Evolutionary conservation across 495 filamentous ascomycete genomes (phyloP), one percentile per base, ranked within the genome.

Genomic region (Rhypophila decipiens): DNA sequence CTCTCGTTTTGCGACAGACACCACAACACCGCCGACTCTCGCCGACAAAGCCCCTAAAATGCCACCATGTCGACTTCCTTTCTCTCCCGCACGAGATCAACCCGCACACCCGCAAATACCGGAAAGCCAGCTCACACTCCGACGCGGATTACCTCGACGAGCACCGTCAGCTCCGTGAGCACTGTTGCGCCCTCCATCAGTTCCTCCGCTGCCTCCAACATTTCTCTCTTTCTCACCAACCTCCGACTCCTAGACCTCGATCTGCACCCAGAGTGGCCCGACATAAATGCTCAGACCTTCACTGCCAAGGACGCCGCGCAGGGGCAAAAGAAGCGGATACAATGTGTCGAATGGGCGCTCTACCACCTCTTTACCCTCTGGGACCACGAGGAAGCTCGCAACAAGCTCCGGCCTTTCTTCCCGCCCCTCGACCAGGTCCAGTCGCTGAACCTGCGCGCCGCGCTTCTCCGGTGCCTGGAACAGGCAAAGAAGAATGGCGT

Each of bases 361-460:
- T 95, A 85, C 59, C 80, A 85, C 23, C 73, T 96, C 27, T 93
- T 90, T 59, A 67, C 74, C 5, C 61, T 90, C n/a, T 95, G 85
- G 85, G 87, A 93, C 60, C 79, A 77, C 15, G 75, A 83, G 29
- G 80, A 82, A 44, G 75, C 87, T 20, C 76, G 81, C 54, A 81
- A 83, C 82, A 95, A 93, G 77, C 75, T 95, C 11, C 85, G 82
- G 34, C 87, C 89, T 0, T 94, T 91, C 72, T 95, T 89, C 62
- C 90, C 90, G 31, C 86, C 90, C 7, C 73, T 87, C 53, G 87
- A 91, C 59, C 85, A 88, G 18, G 75, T 95, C 27, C 88, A 93
- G 58, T 94, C 88, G 4, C 73, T 91, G 54, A 95, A 95, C 59
- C 79, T 96, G 11, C 87, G 90, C 49, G 82, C 87, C 18, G 89